Evolutionary conservation across 441 rosid species (phyloP).

Genomic region (Populus hybrid): DNA sequence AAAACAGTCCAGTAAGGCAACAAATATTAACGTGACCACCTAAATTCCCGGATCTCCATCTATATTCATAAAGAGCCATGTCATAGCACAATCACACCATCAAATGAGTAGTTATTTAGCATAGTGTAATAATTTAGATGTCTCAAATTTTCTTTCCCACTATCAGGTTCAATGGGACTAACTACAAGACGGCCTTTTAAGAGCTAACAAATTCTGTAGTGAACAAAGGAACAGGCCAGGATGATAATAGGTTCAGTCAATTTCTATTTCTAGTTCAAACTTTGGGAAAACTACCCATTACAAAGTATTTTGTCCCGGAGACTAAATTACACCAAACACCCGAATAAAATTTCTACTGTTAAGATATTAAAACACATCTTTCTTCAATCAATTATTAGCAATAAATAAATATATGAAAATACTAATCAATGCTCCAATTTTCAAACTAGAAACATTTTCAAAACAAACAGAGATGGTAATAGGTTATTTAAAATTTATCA

Average conservation of each 20-base stretch:
- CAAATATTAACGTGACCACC: not conserved
- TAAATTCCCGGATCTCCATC: not conserved
- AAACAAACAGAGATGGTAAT: not conserved
- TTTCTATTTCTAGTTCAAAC: not conserved
- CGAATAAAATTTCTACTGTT: not conserved
- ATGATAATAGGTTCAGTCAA: not conserved
- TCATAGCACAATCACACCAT: not conserved
- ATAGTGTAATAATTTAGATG: not conserved
- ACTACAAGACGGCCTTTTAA: not conserved
- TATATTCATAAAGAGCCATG: not conserved
- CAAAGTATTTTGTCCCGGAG: not conserved
- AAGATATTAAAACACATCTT: not conserved
- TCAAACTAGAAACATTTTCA: not conserved
- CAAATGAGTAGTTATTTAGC: not conserved
- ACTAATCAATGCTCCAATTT: not conserved
- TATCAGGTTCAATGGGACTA: not conserved
- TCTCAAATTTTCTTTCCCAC: not conserved
- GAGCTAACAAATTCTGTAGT: not conserved
- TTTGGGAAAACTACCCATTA: not conserved
- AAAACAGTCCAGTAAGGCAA: not conserved
- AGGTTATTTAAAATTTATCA: not conserved
- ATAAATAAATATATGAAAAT: not conserved
- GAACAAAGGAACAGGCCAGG: not conserved
- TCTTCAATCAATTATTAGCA: not conserved
- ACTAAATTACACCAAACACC: not conserved